phyloP scores from a whole-genome alignment of 2,329 filamentous ascomycete species.

The Aspergillus sp. region DNA sequence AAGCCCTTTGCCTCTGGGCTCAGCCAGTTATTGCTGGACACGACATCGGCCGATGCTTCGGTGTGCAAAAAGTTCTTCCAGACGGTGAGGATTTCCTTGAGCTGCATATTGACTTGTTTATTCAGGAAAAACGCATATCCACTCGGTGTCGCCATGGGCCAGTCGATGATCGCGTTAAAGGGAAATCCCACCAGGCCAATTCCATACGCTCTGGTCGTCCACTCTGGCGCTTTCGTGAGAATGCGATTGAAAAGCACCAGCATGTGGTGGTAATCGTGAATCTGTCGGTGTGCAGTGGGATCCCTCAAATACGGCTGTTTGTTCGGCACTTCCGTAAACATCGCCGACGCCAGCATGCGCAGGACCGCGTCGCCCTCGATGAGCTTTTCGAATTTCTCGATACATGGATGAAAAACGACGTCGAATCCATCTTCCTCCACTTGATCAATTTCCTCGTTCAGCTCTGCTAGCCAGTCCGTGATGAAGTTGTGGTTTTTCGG shows the following conservation, averaged over 20 bases:
- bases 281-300: not conserved
- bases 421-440: too few relatives aligned
- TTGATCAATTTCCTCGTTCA: too few relatives aligned
- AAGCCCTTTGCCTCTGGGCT: not conserved
- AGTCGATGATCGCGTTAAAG: conserved; percentile 51
- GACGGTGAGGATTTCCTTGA: conserved; percentile 44
- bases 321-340: conserved; percentile 1
- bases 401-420: too few relatives aligned
- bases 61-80: not conserved
- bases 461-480: too few relatives aligned
- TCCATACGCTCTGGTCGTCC: conserved; percentile 1
- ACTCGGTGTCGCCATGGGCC: conserved; percentile 48
- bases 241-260: not conserved
- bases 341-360: not conserved
- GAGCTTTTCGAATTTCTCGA: not conserved
- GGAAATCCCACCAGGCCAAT: conserved; percentile 46
- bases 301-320: not conserved
- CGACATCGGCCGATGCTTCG: not conserved
- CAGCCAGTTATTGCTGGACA: not conserved
- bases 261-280: not conserved
- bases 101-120: conserved; percentile 41
- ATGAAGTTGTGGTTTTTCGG: too few relatives aligned
- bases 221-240: not conserved
- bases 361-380: not conserved
- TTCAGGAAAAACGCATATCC: conserved; percentile 48